Conservation (phyloP, 2,329 filamentous ascomycete species). For the Cadophora sp. region DNA sequence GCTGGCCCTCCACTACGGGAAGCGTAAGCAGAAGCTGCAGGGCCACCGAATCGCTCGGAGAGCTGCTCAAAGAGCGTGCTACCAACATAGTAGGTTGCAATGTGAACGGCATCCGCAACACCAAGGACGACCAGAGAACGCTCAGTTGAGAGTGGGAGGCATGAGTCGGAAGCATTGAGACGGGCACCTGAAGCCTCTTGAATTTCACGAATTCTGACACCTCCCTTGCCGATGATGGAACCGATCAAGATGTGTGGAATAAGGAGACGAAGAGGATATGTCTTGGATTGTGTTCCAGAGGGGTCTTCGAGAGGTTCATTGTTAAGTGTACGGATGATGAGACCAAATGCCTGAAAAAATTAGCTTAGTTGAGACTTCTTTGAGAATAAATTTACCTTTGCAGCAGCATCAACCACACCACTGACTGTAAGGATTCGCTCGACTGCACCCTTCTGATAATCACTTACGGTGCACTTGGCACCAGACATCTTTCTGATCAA, state of each 20-base stretch:
- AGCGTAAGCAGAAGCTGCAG: slow-evolving; percentile 96
- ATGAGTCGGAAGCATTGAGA: slow-evolving; percentile 94
- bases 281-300: slow-evolving; percentile 94
- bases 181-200: slow-evolving; percentile 97
- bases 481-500: slow-evolving; percentile 94
- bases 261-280: slow-evolving; percentile 92
- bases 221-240: slow-evolving; percentile 97
- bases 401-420: slow-evolving; percentile 93
- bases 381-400: slow-evolving; percentile 71
- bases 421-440: slow-evolving; percentile 98
- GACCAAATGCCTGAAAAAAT: slow-evolving; percentile 78
- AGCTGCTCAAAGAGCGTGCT: slow-evolving; percentile 98
- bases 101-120: slow-evolving; percentile 97
- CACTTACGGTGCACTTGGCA: slow-evolving; percentile 98
- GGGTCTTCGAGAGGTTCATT: slow-evolving; percentile 90
- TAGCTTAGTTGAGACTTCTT: slow-evolving; percentile 1
- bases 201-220: slow-evolving; percentile 95
- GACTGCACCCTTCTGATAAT: slow-evolving; percentile 95
- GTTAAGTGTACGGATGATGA: slow-evolving; percentile 98
- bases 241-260: slow-evolving; percentile 98
- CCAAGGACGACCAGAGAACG: slow-evolving; percentile 97
- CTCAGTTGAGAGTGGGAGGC: slow-evolving; percentile 92
- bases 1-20: slow-evolving; percentile 92
- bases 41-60: slow-evolving; percentile 94
- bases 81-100: slow-evolving; percentile 97